phyloP scores from a whole-genome alignment of 1,139 yeast genomes.

The Debaryomyces udenii region DNA sequence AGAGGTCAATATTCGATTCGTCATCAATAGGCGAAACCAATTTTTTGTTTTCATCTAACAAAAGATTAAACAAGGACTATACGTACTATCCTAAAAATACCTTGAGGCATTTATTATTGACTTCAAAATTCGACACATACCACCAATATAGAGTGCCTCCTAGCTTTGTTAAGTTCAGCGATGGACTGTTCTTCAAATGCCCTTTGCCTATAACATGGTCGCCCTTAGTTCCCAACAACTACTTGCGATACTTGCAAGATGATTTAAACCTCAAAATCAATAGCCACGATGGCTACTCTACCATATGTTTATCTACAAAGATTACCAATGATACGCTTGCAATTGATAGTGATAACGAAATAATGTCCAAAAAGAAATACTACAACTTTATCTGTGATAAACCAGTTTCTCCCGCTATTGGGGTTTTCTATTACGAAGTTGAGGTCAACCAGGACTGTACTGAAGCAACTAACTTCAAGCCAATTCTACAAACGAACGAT shows the following conservation, averaged over 20 bases:
- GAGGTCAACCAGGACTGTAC: slow-evolving; percentile 38
- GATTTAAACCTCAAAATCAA: slow-evolving; percentile 27
- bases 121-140: slow-evolving; percentile 84
- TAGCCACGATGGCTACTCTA: slow-evolving; percentile 34
- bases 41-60: slow-evolving; percentile 12
- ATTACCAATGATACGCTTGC: slow-evolving; percentile 1
- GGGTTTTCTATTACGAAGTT: slow-evolving; percentile 42
- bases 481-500: slow-evolving; percentile 40
- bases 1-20: slow-evolving; percentile 13
- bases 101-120: slow-evolving; percentile 22
- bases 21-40: slow-evolving; percentile 29
- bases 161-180: slow-evolving; percentile 31
- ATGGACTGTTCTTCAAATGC: slow-evolving; percentile 29
- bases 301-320: slow-evolving; percentile 25
- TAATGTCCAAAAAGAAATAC: slow-evolving; percentile 18
- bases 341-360: slow-evolving; percentile 5
- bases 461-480: slow-evolving; percentile 32
- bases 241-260: slow-evolving; percentile 25
- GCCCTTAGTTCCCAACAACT: slow-evolving; percentile 34
- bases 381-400: slow-evolving; percentile 42
- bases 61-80: slow-evolving; percentile 6
- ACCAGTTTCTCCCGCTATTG: slow-evolving; percentile 33
- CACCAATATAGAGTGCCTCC: slow-evolving; percentile 28
- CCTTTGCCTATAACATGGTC: slow-evolving; percentile 47
- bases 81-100: slow-evolving; percentile 5